Evolutionary conservation across 306 rosid species (phyloP).

Genomic region (Hylodesmum podocarpum): DNA sequence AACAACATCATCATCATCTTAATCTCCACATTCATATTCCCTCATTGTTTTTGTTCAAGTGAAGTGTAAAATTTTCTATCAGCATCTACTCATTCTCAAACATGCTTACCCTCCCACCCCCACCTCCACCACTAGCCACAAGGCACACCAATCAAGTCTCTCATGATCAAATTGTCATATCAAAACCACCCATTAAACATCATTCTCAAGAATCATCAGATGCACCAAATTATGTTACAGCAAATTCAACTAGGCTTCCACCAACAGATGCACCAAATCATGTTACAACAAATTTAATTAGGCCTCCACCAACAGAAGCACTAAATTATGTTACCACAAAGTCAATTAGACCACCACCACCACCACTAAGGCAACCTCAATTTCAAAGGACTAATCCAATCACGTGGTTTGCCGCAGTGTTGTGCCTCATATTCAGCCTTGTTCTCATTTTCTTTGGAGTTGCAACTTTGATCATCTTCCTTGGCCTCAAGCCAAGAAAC

Average conservation of each 20-base stretch:
- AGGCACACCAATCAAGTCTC: constrained; percentile 41
- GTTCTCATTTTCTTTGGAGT: constrained; percentile 73
- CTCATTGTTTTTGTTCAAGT: background rate
- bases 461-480: constrained; percentile 61
- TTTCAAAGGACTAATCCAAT: constrained; percentile 64
- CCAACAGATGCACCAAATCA: constrained; percentile 25
- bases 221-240: constrained; percentile 20
- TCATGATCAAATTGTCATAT: constrained; percentile 49
- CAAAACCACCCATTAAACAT: constrained; percentile 40
- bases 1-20: background rate
- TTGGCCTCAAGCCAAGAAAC: constrained; percentile 56
- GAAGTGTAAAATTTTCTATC: background rate
- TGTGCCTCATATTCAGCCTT: constrained; percentile 72
- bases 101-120: constrained; percentile 51
- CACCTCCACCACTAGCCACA: constrained; percentile 25
- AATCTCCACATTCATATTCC: background rate
- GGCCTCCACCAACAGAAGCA: constrained; percentile 38
- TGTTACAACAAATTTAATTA: constrained; percentile 27
- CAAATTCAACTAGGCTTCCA: constrained; percentile 39
- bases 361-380: constrained; percentile 37
- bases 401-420: constrained; percentile 59
- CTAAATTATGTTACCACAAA: constrained; percentile 28
- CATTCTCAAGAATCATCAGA: constrained; percentile 29
- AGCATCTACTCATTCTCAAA: background rate
- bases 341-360: constrained; percentile 23